phyloP scores from a whole-genome alignment of 495 filamentous ascomycete species.

The Penicillium antarcticum region DNA sequence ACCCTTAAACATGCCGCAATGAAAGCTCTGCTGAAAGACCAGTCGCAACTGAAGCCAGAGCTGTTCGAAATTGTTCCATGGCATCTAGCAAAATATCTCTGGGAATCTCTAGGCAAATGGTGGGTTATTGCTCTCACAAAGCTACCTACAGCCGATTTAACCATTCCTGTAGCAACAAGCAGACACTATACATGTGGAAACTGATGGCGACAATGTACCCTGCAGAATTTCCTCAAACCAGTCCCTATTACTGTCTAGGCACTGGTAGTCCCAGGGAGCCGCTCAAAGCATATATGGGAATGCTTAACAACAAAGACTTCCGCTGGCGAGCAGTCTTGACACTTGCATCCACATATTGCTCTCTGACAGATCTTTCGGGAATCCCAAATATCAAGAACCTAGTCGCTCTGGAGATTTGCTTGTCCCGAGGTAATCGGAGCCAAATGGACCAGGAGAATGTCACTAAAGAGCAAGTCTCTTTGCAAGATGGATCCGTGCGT shows the following conservation, averaged over 20 bases:
- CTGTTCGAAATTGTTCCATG: conserved; percentile 35
- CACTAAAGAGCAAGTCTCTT: neutral
- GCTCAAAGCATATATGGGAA: conserved; percentile 30
- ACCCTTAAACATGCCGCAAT: conserved; percentile 34
- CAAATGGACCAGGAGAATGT: neutral
- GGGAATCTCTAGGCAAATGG: conserved; percentile 35
- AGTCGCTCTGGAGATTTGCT: conserved; percentile 35
- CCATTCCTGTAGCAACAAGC: conserved; percentile 26
- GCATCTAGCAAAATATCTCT: conserved; percentile 35
- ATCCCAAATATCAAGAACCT: conserved; percentile 35
- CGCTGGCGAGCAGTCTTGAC: conserved; percentile 33
- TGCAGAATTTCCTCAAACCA: conserved; percentile 20
- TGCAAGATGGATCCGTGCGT: conserved; percentile 37
- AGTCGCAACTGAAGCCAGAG: conserved; percentile 23
- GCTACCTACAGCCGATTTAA: neutral
- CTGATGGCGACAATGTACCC: conserved; percentile 36
- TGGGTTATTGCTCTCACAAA: conserved; percentile 7
- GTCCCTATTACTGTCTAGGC: conserved; percentile 21
- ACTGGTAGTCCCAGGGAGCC: conserved; percentile 21
- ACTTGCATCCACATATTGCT: conserved; percentile 21
- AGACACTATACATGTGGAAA: conserved; percentile 42
- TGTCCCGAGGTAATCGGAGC: neutral
- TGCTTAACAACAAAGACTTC: conserved; percentile 25
- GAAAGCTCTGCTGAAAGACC: conserved; percentile 27
- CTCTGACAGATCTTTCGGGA: conserved; percentile 30